A percentile compares a stretch with the other conserved stretches of the same genome.
phyloP scores from a whole-genome alignment of 176 grass and related monocot genomes.

The Phoenix dactylifera region DNA sequence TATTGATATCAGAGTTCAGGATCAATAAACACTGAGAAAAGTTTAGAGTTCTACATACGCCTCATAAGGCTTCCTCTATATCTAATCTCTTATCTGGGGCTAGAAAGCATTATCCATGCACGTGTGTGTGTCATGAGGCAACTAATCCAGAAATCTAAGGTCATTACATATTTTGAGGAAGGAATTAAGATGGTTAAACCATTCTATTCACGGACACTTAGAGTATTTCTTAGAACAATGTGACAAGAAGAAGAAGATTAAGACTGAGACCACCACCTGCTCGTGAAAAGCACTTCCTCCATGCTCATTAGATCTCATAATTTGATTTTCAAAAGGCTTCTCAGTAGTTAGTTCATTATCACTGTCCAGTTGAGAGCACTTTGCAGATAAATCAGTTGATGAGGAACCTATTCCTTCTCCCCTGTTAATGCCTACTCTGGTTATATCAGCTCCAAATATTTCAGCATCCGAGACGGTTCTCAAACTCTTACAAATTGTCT shows the following conservation, averaged over 20 bases:
- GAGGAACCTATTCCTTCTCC: background rate
- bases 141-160: too few relatives aligned
- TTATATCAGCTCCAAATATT: slow-evolving; percentile 11
- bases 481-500: slow-evolving; percentile 80
- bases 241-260: background rate
- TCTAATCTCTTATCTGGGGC: too few relatives aligned
- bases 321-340: background rate
- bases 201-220: background rate
- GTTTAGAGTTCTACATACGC: too few relatives aligned
- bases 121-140: too few relatives aligned
- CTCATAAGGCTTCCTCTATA: too few relatives aligned
- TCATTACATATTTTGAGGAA: too few relatives aligned
- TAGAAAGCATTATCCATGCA: too few relatives aligned
- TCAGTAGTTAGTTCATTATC: background rate
- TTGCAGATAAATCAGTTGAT: too few relatives aligned
- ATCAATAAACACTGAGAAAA: too few relatives aligned
- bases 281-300: slow-evolving; percentile 5
- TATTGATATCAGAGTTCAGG: too few relatives aligned
- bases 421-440: background rate
- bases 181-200: background rate
- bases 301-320: background rate
- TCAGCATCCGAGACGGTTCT: slow-evolving; percentile 62
- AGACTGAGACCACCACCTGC: slow-evolving; percentile 14
- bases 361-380: too few relatives aligned
- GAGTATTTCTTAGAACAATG: background rate